Conservation (phyloP, 2,329 filamentous ascomycete species). For the Penicillium sclerotigenum region DNA sequence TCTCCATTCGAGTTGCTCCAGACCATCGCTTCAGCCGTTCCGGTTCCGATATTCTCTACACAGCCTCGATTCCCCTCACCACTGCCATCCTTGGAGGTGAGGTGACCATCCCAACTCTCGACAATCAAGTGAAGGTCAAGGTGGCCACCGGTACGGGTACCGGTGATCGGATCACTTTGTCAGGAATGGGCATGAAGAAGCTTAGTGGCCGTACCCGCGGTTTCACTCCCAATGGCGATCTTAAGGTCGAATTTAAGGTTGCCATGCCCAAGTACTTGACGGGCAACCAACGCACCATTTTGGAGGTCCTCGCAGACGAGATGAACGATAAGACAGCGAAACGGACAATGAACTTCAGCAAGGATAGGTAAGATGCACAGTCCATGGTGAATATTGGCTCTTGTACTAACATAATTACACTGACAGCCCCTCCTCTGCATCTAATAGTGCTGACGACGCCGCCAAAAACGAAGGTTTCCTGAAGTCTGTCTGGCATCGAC, state of each 20-base stretch:
- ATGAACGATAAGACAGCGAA: conserved; percentile 90
- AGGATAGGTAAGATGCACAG: conserved; percentile 50
- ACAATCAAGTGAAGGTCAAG: conserved; percentile 85
- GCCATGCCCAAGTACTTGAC: conserved; percentile 92
- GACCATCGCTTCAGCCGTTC: conserved; percentile 85
- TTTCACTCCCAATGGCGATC: conserved; percentile 64
- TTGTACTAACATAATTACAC: neutral
- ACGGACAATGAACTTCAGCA: conserved; percentile 79
- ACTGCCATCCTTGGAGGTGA: conserved; percentile 91
- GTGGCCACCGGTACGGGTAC: conserved; percentile 88
- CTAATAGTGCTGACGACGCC: conserved; percentile 36
- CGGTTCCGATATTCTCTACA: conserved; percentile 89
- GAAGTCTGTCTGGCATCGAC: conserved; percentile 87
- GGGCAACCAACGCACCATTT: conserved; percentile 83
- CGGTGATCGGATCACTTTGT: conserved; percentile 83
- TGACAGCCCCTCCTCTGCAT: conserved; percentile 23
- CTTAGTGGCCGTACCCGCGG: conserved; percentile 62
- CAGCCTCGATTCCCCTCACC: conserved; percentile 83
- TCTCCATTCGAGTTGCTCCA: conserved; percentile 82
- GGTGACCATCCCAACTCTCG: conserved; percentile 82
- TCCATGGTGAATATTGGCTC: neutral
- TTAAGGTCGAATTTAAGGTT: conserved; percentile 92
- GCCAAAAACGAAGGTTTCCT: conserved; percentile 86
- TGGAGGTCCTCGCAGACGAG: conserved; percentile 96
- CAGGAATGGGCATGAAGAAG: conserved; percentile 91